phyloP scores from a whole-genome alignment of 2,329 filamentous ascomycete genomes.

The Aspergillus piperis region DNA sequence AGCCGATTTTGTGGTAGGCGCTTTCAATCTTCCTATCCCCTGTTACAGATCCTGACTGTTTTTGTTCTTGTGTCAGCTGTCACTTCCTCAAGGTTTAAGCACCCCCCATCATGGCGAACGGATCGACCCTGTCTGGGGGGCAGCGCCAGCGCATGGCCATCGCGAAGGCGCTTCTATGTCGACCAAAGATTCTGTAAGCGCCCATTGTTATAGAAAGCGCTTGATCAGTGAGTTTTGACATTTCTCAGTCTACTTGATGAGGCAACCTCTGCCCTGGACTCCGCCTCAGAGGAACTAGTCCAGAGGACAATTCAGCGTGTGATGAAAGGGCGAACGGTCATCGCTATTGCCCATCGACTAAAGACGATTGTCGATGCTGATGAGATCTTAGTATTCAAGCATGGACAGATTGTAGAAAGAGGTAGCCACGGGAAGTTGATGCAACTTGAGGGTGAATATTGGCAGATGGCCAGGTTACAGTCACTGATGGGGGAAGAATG shows the following conservation, averaged over 20 bases:
- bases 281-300: conserved; percentile 79
- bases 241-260: conserved; percentile 69
- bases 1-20: conserved; percentile 7
- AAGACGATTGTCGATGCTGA: conserved; percentile 85
- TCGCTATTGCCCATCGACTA: conserved; percentile 80
- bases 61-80: neutral
- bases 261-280: conserved; percentile 82
- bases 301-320: conserved; percentile 77
- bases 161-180: conserved; percentile 35
- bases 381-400: conserved; percentile 83
- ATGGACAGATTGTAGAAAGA: conserved; percentile 76
- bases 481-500: neutral
- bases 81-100: conserved; percentile 7
- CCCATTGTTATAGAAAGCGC: neutral
- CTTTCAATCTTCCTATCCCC: neutral
- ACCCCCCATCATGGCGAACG: conserved; percentile 5
- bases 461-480: conserved; percentile 75
- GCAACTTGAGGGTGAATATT: conserved; percentile 68
- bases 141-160: conserved; percentile 16
- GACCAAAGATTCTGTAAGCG: conserved; percentile 28
- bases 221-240: neutral
- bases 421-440: conserved; percentile 75
- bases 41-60: neutral
- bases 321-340: conserved; percentile 51
- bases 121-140: conserved; percentile 13